Base-by-base conservation (phyloP, 2,329 filamentous ascomycete genomes). In the Macrophomina tecta region DNA sequence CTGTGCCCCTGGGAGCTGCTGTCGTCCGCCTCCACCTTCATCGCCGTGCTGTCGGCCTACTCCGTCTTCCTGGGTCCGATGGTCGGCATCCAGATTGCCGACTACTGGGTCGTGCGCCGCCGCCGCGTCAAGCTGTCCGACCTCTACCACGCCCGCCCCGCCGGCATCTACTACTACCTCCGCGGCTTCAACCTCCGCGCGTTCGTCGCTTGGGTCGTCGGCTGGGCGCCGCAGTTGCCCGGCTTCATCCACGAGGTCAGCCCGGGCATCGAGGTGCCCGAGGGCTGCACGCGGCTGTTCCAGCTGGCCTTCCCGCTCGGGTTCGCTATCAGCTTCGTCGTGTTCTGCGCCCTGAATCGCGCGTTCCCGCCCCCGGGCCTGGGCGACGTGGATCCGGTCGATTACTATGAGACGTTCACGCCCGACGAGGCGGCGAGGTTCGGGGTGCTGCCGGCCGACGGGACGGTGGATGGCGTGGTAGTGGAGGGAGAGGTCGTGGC, bases 1-100 rank as follows among this genome's bases (percentile, higher is more conserved):
- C 77, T 81, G 45, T 82, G 82, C 67, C 85, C 85, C 0, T 87
- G 85, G 85, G 75, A 86, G 66, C 76, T 86, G 0, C 74, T 86
- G 3, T 78, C 79, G 7, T 79, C 76, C 0, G 82, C 30, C 9
- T 4, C 30, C 23, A 53, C 51, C 30, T 53, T 36, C 30, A 36
- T 53, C 30, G 11, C 73, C 30, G 82, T 84, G 1, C 72, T 85
- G 16, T 77, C 73, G 5, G 79, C 76, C 1, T 86, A 81, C 69
- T 76, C 75, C 2, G 79, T 84, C 9, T 85, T 85, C 70, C 76
- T 84, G 14, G 81, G 77, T 0, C 83, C 83, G 0, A 78, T 82
- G 67, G 80, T 79, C 53, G 82, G 82, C 2, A 77, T 84, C 11
- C 76, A 82, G 70, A 72, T 83, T 14, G 77, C 78, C 36, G 81